phyloP scores from a whole-genome alignment of 2,329 filamentous ascomycete species.

The Aspergillus melleus region DNA sequence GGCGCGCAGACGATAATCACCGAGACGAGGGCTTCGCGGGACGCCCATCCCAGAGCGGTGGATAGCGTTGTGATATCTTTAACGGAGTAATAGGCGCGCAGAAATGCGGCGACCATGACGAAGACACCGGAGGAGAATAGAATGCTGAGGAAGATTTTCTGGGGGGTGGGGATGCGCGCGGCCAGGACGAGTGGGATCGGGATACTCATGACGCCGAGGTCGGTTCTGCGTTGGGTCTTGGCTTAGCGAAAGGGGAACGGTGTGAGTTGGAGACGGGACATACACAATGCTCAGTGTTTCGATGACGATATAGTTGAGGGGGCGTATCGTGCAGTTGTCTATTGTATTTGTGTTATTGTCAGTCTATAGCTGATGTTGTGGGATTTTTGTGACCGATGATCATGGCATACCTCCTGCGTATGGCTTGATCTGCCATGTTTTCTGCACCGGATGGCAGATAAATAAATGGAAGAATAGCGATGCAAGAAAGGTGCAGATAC shows the following conservation, averaged over 20 bases:
- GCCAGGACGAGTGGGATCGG: constrained; percentile 20
- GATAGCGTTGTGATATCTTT: constrained; percentile 15
- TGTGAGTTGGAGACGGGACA: not conserved
- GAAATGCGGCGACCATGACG: constrained; percentile 19
- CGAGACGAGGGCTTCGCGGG: constrained; percentile 19
- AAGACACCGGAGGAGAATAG: constrained; percentile 22
- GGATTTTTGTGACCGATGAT: not conserved
- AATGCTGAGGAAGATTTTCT: constrained; percentile 17
- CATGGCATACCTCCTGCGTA: constrained; percentile 14
- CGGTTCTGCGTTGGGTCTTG: constrained; percentile 9
- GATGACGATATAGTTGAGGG: constrained; percentile 18
- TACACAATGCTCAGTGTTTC: constrained; percentile 19
- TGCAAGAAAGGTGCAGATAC: constrained; percentile 11
- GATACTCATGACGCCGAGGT: constrained; percentile 18
- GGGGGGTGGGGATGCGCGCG: constrained; percentile 13
- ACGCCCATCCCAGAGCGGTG: constrained; percentile 20
- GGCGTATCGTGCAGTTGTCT: constrained; percentile 21
- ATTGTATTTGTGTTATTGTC: not conserved
- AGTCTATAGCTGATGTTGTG: not conserved
- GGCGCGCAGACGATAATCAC: constrained; percentile 19
- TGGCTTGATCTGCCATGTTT: constrained; percentile 21
- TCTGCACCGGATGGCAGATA: constrained; percentile 13
- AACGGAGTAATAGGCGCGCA: constrained; percentile 25
- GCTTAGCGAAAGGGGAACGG: not conserved
- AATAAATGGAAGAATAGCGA: constrained; percentile 17